phyloP scores from a whole-genome alignment of 2,329 filamentous ascomycete species.

The Talaromyces sp. region DNA sequence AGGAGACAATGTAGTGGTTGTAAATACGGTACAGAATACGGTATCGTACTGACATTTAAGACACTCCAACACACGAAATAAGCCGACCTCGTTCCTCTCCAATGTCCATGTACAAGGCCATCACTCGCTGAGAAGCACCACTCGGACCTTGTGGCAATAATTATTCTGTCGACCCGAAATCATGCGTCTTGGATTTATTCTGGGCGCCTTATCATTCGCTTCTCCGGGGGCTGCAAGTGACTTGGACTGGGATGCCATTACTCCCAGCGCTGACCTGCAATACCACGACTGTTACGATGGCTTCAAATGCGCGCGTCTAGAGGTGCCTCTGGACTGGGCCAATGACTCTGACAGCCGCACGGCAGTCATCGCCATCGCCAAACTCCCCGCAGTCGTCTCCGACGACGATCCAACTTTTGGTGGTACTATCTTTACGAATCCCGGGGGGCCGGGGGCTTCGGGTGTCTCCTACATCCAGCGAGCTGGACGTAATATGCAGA shows the following conservation, averaged over 20 bases:
- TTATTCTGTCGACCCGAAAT: neutral
- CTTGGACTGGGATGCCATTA: neutral
- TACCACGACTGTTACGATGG: neutral
- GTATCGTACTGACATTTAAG: too few species aligned
- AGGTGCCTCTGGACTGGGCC: neutral
- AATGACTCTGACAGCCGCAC: neutral
- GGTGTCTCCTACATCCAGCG: neutral
- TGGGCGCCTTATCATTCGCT: neutral
- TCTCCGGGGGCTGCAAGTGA: neutral
- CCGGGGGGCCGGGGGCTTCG: neutral
- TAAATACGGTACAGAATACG: too few species aligned
- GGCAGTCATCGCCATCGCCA: neutral
- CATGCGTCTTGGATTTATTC: neutral
- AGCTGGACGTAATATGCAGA: neutral
- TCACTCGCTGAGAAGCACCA: neutral
- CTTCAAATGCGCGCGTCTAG: neutral
- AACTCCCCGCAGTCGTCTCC: neutral
- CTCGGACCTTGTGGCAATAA: neutral
- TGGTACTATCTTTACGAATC: neutral
- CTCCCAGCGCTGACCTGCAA: neutral
- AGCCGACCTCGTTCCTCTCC: too few species aligned
- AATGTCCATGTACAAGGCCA: too few species aligned
- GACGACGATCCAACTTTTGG: neutral
- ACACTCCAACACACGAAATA: too few species aligned
- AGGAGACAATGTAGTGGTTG: too few species aligned